Evolutionary conservation across 106 monocot genomes (phyloP).

Genomic region (Acorus calamus): DNA sequence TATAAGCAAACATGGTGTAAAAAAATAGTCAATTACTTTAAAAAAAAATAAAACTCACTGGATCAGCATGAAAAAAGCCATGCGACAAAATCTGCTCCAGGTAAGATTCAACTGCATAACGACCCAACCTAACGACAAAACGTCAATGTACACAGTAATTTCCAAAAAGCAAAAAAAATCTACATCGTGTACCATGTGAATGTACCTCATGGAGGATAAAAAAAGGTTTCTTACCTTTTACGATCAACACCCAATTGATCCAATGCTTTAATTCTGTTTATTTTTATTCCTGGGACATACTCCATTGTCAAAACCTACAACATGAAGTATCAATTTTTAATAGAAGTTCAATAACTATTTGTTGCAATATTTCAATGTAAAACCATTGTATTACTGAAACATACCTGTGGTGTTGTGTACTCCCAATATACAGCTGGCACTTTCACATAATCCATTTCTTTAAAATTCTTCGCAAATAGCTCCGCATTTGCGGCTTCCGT

Average conservation of each 20-base stretch:
- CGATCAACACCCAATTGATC: conserved; percentile 97
- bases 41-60: conserved; percentile 38
- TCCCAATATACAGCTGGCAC: conserved; percentile 88
- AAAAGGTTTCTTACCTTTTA: conserved; percentile 46
- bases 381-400: background rate
- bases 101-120: conserved; percentile 98
- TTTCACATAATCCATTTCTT: conserved; percentile 95
- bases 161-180: background rate
- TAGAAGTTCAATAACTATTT: background rate
- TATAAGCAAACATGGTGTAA: background rate
- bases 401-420: conserved; percentile 91
- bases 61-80: conserved; percentile 99
- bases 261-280: conserved; percentile 89
- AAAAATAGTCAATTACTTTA: background rate
- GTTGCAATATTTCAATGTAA: background rate
- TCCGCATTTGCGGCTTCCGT: conserved; percentile 97
- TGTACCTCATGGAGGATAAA: background rate
- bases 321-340: background rate
- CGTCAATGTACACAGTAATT: background rate
- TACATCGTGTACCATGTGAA: too few species aligned
- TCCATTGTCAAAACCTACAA: conserved; percentile 94
- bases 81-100: conserved; percentile 97
- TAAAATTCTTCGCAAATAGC: conserved; percentile 82
- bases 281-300: conserved; percentile 98
- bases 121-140: conserved; percentile 44